A percentile compares a stretch with the other conserved stretches of the same genome.
Evolutionary conservation across 805 yeast species (phyloP).

Genomic region (Ogataea glucozyma): DNA sequence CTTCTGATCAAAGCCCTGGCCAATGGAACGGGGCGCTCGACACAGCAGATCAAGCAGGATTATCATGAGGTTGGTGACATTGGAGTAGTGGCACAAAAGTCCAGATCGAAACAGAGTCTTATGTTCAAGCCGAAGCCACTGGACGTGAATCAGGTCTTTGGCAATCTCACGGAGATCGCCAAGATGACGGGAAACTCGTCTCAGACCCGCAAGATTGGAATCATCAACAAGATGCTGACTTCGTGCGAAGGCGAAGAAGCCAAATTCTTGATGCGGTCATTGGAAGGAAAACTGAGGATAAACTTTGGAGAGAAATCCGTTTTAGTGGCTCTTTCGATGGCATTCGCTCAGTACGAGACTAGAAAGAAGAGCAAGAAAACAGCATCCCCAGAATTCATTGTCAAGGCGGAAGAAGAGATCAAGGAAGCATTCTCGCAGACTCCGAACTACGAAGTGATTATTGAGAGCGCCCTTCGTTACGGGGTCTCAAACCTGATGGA

Average conservation of each 20-base stretch:
- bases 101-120: slow-evolving; percentile 82
- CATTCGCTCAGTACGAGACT: slow-evolving; percentile 65
- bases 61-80: slow-evolving; percentile 84
- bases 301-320: slow-evolving; percentile 95
- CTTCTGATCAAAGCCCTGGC: slow-evolving; percentile 83
- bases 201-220: slow-evolving; percentile 71
- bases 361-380: slow-evolving; percentile 29
- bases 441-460: slow-evolving; percentile 85
- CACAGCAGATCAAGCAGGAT: slow-evolving; percentile 68
- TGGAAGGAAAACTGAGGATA: slow-evolving; percentile 91
- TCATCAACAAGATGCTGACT: slow-evolving; percentile 81
- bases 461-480: slow-evolving; percentile 59
- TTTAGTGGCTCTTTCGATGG: slow-evolving; percentile 78
- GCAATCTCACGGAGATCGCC: slow-evolving; percentile 75
- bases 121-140: slow-evolving; percentile 91
- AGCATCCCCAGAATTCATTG: slow-evolving; percentile 44
- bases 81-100: slow-evolving; percentile 82
- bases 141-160: slow-evolving; percentile 71
- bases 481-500: slow-evolving; percentile 70
- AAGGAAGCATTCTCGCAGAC: slow-evolving; percentile 86
- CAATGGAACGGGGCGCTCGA: slow-evolving; percentile 83
- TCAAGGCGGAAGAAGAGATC: slow-evolving; percentile 72
- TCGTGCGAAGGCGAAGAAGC: slow-evolving; percentile 88
- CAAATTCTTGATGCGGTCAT: slow-evolving; percentile 81
- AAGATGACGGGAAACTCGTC: slow-evolving; percentile 75